phyloP scores from a whole-genome alignment of 306 rosid species.

The Vigna unguiculata region DNA sequence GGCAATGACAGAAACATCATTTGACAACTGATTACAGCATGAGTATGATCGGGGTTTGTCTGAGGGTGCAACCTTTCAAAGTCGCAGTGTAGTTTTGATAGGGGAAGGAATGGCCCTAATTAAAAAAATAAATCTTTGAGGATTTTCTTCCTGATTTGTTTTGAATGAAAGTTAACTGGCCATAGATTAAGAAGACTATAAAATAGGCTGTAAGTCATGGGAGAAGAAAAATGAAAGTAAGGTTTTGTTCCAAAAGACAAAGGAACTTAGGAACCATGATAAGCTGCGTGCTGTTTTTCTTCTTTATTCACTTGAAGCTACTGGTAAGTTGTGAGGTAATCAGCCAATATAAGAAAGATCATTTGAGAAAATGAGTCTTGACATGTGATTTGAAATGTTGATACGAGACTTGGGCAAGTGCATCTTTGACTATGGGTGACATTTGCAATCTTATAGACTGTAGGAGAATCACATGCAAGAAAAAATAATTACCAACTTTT shows the following conservation, averaged over 20 bases:
- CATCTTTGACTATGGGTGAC: not conserved
- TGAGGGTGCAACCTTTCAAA: no score
- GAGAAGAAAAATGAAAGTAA: no score
- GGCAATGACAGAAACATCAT: not conserved
- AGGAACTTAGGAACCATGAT: not conserved
- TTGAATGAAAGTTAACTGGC: no score
- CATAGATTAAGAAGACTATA: no score
- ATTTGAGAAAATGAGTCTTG: not conserved
- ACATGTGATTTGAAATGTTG: conserved; percentile 12
- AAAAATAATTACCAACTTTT: conserved; percentile 9
- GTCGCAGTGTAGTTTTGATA: no score
- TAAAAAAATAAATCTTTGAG: no score
- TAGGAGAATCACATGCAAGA: conserved; percentile 4
- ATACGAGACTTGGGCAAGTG: conserved; percentile 4
- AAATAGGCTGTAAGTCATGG: no score
- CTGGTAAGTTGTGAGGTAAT: conserved; percentile 2
- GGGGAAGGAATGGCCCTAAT: no score
- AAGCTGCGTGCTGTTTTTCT: not conserved
- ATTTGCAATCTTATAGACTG: conserved; percentile 5
- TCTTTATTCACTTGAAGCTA: conserved; percentile 26
- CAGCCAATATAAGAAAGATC: not conserved
- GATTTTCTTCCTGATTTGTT: no score
- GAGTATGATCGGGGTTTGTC: no score
- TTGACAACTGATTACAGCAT: not conserved
- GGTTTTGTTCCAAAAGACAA: no score